Conservation (phyloP, 1,139 yeast genomes). For the Yamadazyma dendronema region DNA sequence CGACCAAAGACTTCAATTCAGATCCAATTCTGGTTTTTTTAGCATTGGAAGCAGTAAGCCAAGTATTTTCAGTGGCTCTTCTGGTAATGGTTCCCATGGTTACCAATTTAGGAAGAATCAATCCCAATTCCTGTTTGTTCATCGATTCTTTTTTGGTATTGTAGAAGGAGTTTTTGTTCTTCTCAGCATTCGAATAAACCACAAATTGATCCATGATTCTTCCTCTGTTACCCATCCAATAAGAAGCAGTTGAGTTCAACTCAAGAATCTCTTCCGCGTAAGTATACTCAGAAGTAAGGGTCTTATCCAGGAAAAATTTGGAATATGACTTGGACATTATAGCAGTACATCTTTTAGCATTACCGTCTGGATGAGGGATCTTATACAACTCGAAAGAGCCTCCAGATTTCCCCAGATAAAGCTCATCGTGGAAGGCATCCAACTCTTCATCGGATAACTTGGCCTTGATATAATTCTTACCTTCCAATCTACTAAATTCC, state of each 20-base stretch:
- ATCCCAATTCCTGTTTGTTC: slow-evolving; percentile 46
- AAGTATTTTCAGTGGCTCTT: slow-evolving; percentile 94
- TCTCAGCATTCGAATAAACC: slow-evolving; percentile 43
- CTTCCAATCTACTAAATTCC: slow-evolving; percentile 37
- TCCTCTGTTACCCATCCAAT: slow-evolving; percentile 91
- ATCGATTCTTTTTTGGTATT: slow-evolving; percentile 23
- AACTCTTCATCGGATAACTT: slow-evolving; percentile 28
- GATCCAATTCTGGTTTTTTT: slow-evolving; percentile 85
- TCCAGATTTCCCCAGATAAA: slow-evolving; percentile 17
- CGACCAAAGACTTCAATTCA: slow-evolving; percentile 81
- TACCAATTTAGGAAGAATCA: slow-evolving; percentile 78
- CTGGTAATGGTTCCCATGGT: slow-evolving; percentile 98
- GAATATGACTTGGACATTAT: slow-evolving; percentile 77
- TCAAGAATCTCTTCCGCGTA: slow-evolving; percentile 76
- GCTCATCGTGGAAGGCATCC: slow-evolving; percentile 19
- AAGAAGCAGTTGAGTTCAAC: slow-evolving; percentile 77
- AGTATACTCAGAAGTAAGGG: slow-evolving; percentile 67
- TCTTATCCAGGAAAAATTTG: slow-evolving; percentile 69
- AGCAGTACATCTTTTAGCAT: slow-evolving; percentile 68
- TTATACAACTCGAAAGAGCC: slow-evolving; percentile 48
- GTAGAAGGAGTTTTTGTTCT: slow-evolving; percentile 25
- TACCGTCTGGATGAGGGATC: slow-evolving; percentile 92
- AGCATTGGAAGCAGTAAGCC: slow-evolving; percentile 97
- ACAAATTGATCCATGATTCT: slow-evolving; percentile 85
- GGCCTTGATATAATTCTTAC: slow-evolving; percentile 53